Percentiles rank a stretch among this genome's conserved stretches.
These are phyloP conservation scores for Spergularia bocconei DNA, from an alignment of 148 eudicot species.

Conservation along the genomic window DNA sequence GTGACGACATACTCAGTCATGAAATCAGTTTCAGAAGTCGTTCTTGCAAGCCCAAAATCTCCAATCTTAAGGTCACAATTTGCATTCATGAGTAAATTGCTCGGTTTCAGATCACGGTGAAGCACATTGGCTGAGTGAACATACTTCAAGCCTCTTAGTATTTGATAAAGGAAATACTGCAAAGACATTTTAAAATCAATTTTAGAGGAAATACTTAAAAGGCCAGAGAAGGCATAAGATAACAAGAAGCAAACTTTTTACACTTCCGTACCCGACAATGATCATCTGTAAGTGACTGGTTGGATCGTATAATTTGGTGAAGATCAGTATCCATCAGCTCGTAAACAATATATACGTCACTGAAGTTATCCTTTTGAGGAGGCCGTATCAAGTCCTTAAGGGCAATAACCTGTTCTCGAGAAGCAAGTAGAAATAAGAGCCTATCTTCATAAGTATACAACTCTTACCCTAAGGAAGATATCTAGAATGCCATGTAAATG, in stretches of 20 bases:
- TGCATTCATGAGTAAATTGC: conserved; percentile 76
- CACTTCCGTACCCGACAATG: conserved; percentile 61
- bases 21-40: conserved; percentile 84
- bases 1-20: conserved; percentile 93
- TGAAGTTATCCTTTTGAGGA: conserved; percentile 61
- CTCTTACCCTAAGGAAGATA: background rate
- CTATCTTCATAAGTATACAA: background rate
- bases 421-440: conserved; percentile 9
- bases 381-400: conserved; percentile 60
- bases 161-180: conserved; percentile 85
- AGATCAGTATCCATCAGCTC: conserved; percentile 84
- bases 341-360: conserved; percentile 65
- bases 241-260: conserved; percentile 7
- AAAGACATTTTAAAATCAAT: conserved; percentile 20
- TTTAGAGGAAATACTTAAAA: conserved; percentile 23
- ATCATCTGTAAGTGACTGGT: conserved; percentile 57
- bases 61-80: conserved; percentile 91
- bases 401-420: conserved; percentile 43
- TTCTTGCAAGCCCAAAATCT: conserved; percentile 85
- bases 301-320: conserved; percentile 66
- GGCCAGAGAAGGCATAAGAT: background rate
- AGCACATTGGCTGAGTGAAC: conserved; percentile 84
- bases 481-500: background rate
- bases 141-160: conserved; percentile 79
- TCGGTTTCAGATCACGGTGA: conserved; percentile 86